Evolutionary conservation across 2,329 filamentous ascomycete genomes (phyloP).

Genomic region (Exophiala mesophila): DNA sequence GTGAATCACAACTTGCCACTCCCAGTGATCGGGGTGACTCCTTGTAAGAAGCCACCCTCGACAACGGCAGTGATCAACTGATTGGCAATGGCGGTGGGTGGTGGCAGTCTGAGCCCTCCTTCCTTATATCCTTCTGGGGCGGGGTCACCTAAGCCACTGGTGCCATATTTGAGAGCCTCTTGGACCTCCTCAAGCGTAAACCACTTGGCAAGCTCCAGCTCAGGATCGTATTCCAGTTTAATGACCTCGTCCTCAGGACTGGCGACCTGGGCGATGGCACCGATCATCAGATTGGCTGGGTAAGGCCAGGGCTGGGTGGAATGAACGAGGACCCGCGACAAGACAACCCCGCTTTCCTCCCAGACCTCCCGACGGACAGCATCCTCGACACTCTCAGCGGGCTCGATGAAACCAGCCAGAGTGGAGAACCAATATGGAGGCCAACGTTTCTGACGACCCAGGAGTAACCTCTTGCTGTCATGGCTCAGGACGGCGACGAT

Average conservation of each 20-base stretch:
- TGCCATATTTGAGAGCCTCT: slow-evolving; percentile 64
- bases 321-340: slow-evolving; percentile 75
- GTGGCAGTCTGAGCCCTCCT: slow-evolving; percentile 74
- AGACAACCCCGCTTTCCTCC: slow-evolving; percentile 74
- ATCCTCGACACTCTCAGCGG: slow-evolving; percentile 79
- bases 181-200: slow-evolving; percentile 74
- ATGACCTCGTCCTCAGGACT: slow-evolving; percentile 75
- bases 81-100: slow-evolving; percentile 85
- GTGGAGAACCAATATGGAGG: slow-evolving; percentile 84
- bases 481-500: slow-evolving; percentile 88
- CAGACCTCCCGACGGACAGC: slow-evolving; percentile 78
- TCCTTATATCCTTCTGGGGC: slow-evolving; percentile 66
- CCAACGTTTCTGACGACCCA: slow-evolving; percentile 80
- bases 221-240: slow-evolving; percentile 78
- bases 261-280: slow-evolving; percentile 75
- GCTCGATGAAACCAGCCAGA: slow-evolving; percentile 80
- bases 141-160: slow-evolving; percentile 61
- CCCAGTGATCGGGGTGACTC: slow-evolving; percentile 45
- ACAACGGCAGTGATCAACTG: slow-evolving; percentile 76
- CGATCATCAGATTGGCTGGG: slow-evolving; percentile 80
- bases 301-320: slow-evolving; percentile 86
- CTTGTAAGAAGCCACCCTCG: slow-evolving; percentile 61
- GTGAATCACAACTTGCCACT: slow-evolving; percentile 1
- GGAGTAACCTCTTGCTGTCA: slow-evolving; percentile 70
- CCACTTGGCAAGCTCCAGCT: slow-evolving; percentile 88